A percentile compares a stretch with the other conserved stretches of the same genome.
Conservation (phyloP, 176 grass and related monocot species). For the Lolium multiflorum region DNA sequence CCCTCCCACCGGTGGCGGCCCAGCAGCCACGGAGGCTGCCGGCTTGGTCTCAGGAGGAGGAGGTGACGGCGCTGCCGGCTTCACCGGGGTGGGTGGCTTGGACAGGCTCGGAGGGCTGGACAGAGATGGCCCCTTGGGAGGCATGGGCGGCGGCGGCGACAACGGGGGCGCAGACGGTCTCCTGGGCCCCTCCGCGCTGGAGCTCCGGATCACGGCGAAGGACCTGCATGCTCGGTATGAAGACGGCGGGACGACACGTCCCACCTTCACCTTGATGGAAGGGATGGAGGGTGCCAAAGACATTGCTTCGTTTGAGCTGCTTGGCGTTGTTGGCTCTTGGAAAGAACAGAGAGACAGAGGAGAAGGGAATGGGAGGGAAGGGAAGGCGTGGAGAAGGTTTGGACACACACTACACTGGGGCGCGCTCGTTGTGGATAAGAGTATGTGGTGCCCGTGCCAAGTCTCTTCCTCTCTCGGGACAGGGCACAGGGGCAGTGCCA, state of each 20-base stretch:
- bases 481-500: not conserved
- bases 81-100: constrained; percentile 56
- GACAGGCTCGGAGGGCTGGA: constrained; percentile 63
- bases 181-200: constrained; percentile 83
- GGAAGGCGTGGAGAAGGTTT: constrained; percentile 48
- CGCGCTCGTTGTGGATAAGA: constrained; percentile 55
- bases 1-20: constrained; percentile 41
- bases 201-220: constrained; percentile 66
- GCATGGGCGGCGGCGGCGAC: constrained; percentile 60
- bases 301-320: constrained; percentile 55
- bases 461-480: not conserved
- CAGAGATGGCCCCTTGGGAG: constrained; percentile 52
- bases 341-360: not conserved
- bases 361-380: constrained; percentile 18
- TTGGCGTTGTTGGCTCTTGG: constrained; percentile 6
- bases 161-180: constrained; percentile 83
- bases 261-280: constrained; percentile 87
- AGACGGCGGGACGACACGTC: constrained; percentile 29
- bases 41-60: constrained; percentile 40
- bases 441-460: constrained; percentile 56
- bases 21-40: constrained; percentile 17
- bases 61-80: constrained; percentile 34
- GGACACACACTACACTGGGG: constrained; percentile 42
- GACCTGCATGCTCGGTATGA: constrained; percentile 43
- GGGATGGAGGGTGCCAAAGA: constrained; percentile 82